Evolutionary conservation across 2,329 filamentous ascomycete genomes (phyloP), one percentile per base, ranked within the genome.

Genomic region (Metarhizium humberi): DNA sequence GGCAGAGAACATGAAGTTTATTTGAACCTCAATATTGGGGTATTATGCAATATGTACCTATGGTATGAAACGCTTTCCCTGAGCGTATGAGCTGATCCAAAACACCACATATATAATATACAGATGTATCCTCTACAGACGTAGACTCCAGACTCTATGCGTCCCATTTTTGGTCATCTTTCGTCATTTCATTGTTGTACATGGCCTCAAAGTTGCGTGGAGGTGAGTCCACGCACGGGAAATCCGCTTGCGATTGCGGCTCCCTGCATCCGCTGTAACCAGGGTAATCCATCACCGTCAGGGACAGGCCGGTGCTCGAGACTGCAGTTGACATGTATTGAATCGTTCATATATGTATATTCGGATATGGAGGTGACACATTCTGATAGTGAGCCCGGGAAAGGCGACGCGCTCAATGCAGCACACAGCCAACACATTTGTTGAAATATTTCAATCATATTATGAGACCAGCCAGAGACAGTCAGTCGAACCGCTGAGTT

Each of bases 1-100:
- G 14, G 4, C 13, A 6, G 34, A 36, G 34, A 36, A 78, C 65
- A 55, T 76, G 77, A 54, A 63, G 75, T 53, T 74, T 82, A 2
- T 84, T 80, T 69, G 71, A 81, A 47, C 80, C 81, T 36, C 73
- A 55, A 57, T 2, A 55, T 52, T 8, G 52, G 56, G 57, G 57
- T 59, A 60, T 60, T 53, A 56, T 57, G 55, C 53, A 50, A 30
- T n/a, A 46, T 30, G 51, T 52, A 46, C 32, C 45, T 54, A 29
- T 49, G 45, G 52, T 49, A 14, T 16, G 20, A 29, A 20, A 55
- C 10, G 45, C 45, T 48, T 30, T 10, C 30, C 6, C 10, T 4
- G 45, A 48, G 45, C 45, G 25, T 48, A 11, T 48, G 30, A 18
- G 4, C 45, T 48, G 10, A 48, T 13, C 25, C 45, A 30, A 30